Percentiles rank a stretch among this genome's conserved stretches.
Conservation (phyloP, 139 green algal species). For the Asterochloris sp. region DNA sequence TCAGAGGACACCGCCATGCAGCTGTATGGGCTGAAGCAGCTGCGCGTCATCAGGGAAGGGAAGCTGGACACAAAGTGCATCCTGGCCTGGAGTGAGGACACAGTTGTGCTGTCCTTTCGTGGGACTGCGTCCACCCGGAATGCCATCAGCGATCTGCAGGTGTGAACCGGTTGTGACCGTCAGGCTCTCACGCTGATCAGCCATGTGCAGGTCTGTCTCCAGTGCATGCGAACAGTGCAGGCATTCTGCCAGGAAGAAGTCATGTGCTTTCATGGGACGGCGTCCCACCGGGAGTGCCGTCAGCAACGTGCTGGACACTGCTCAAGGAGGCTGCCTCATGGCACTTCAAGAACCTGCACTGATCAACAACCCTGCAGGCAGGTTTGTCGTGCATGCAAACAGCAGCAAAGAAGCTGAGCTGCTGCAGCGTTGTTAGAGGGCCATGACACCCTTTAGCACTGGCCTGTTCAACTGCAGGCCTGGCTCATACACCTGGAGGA, state of each 20-base stretch:
- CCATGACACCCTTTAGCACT: too few relatives aligned
- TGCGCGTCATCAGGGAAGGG: conserved; percentile 18
- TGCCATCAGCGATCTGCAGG: conserved; percentile 17
- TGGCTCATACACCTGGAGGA: too few relatives aligned
- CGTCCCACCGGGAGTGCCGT: too few relatives aligned
- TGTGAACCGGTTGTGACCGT: too few relatives aligned
- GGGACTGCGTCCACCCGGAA: conserved; percentile 16
- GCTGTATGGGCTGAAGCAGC: conserved; percentile 15
- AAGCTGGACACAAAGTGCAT: conserved; percentile 12
- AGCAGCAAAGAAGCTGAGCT: too few relatives aligned
- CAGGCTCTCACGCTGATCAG: background rate
- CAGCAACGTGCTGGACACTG: too few relatives aligned
- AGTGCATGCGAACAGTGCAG: background rate
- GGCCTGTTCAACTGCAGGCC: too few relatives aligned
- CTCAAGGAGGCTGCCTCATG: too few relatives aligned
- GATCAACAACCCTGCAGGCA: too few relatives aligned
- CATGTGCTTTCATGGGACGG: background rate
- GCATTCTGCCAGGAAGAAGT: background rate
- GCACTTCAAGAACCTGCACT: too few relatives aligned
- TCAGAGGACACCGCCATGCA: conserved; percentile 13
- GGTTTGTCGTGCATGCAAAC: too few relatives aligned
- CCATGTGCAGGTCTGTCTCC: background rate
- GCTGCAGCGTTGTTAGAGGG: too few relatives aligned
- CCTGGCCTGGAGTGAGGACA: conserved; percentile 14
- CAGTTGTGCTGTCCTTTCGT: conserved; percentile 19